These are phyloP conservation scores for Bretschneidera sinensis DNA, from an alignment of 345 rosid genomes.

Conservation along the genomic window DNA sequence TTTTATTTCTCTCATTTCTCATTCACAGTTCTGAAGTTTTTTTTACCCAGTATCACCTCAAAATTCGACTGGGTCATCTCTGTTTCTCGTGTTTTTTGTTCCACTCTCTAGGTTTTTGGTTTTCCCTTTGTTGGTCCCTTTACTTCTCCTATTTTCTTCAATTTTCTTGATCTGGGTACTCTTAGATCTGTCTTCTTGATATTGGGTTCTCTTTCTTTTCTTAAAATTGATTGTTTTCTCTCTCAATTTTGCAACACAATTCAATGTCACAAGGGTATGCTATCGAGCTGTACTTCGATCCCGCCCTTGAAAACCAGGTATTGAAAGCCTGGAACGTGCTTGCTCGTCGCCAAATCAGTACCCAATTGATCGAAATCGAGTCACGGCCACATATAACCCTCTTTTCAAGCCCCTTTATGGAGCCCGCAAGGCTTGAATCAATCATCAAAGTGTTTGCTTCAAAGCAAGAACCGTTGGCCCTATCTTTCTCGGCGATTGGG, in stretches of 20 bases:
- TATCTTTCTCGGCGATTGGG: constrained; percentile 70
- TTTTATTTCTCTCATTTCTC: no score
- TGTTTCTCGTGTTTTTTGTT: background rate
- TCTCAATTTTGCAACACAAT: background rate
- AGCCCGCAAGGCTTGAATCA: constrained; percentile 69
- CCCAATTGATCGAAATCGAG: constrained; percentile 85
- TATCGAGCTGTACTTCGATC: constrained; percentile 96
- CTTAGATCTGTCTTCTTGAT: constrained; percentile 15
- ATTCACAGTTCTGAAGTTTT: background rate
- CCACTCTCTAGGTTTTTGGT: background rate
- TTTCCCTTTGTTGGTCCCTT: background rate
- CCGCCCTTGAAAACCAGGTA: constrained; percentile 95
- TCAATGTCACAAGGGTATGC: constrained; percentile 77
- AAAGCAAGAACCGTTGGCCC: constrained; percentile 63
- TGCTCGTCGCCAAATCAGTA: constrained; percentile 97
- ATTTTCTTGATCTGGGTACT: constrained; percentile 2
- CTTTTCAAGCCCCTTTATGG: constrained; percentile 49
- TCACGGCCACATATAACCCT: constrained; percentile 96
- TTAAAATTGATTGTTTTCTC: background rate
- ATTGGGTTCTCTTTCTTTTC: constrained; percentile 15
- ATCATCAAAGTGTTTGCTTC: constrained; percentile 51
- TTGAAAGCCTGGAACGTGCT: constrained; percentile 97
- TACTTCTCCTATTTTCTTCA: no score
- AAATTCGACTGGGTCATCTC: background rate
- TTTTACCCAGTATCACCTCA: background rate